A percentile compares a stretch with the other conserved stretches of the same genome.
These are phyloP conservation scores for Saccharomyces hybrid DNA, from an alignment of 1,139 yeast species.

Conservation along the genomic window DNA sequence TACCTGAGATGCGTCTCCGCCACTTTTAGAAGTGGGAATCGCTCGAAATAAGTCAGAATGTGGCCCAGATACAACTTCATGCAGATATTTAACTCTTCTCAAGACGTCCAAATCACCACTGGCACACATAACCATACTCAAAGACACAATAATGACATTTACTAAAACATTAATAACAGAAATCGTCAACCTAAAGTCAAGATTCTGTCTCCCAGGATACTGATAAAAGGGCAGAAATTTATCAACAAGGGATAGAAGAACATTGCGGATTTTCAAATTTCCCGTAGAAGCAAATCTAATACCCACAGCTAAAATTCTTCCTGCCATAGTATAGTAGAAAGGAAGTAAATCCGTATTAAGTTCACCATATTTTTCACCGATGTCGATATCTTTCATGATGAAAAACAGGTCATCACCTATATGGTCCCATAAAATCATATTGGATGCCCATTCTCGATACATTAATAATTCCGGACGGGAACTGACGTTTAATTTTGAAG, in stretches of 20 bases:
- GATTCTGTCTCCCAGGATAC: constrained; percentile 39
- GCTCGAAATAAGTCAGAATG: constrained; percentile 23
- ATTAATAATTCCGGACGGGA: constrained; percentile 68
- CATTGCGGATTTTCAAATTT: constrained; percentile 46
- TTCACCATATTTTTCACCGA: constrained; percentile 18
- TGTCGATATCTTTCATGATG: constrained; percentile 38
- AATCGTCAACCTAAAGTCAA: constrained; percentile 56
- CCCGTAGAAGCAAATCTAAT: constrained; percentile 69
- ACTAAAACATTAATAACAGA: constrained; percentile 51
- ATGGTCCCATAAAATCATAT: constrained; percentile 71
- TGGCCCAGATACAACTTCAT: constrained; percentile 38
- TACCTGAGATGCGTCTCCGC: background rate
- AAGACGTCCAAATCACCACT: constrained; percentile 79
- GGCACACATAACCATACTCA: constrained; percentile 79
- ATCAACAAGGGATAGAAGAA: constrained; percentile 59
- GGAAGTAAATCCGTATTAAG: constrained; percentile 60
- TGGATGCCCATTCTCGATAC: constrained; percentile 58
- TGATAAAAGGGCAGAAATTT: constrained; percentile 48
- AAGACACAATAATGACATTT: constrained; percentile 54
- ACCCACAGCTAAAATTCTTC: constrained; percentile 68
- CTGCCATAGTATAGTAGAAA: constrained; percentile 63
- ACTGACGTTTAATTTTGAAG: background rate
- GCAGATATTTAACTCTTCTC: constrained; percentile 62
- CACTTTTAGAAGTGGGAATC: background rate
- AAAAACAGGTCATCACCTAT: constrained; percentile 50